Evolutionary conservation across 352 stramenopile genomes (phyloP).

Genomic region (Phytopythium boreale): DNA sequence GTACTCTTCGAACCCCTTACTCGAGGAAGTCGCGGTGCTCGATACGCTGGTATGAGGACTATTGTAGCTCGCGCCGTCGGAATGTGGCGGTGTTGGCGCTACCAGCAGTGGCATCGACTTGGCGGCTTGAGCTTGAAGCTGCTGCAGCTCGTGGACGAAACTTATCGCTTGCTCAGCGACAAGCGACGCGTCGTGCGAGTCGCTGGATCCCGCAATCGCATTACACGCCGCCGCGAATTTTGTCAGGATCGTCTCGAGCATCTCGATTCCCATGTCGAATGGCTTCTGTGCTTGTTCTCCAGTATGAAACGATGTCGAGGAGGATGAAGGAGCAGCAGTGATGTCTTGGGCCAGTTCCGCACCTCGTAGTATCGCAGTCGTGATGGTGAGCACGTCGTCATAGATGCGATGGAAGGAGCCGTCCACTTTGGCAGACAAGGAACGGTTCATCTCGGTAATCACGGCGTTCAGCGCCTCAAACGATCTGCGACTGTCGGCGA

Average conservation of each 20-base stretch:
- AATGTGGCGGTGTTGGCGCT: background rate
- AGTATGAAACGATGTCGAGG: background rate
- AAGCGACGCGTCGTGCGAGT: slow-evolving; percentile 15
- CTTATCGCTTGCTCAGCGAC: slow-evolving; percentile 29
- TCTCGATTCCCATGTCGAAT: slow-evolving; percentile 34
- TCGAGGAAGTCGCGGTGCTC: background rate
- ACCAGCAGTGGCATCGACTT: slow-evolving; percentile 16
- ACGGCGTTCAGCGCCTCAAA: slow-evolving; percentile 26
- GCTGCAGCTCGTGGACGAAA: slow-evolving; percentile 46
- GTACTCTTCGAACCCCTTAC: slow-evolving; percentile 31
- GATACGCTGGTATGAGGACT: background rate
- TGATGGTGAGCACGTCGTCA: slow-evolving; percentile 46
- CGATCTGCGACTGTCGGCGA: slow-evolving; percentile 28
- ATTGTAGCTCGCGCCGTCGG: slow-evolving; percentile 11
- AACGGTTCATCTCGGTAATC: slow-evolving; percentile 14
- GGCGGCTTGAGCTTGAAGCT: slow-evolving; percentile 48
- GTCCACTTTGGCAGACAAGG: slow-evolving; percentile 25
- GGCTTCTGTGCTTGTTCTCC: slow-evolving; percentile 1
- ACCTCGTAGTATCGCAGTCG: slow-evolving; percentile 35
- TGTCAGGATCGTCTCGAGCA: slow-evolving; percentile 35
- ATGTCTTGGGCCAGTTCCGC: slow-evolving; percentile 26
- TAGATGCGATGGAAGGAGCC: slow-evolving; percentile 40
- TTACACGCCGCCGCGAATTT: slow-evolving; percentile 32
- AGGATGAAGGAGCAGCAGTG: background rate
- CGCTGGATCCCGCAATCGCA: slow-evolving; percentile 11